Evolutionary conservation across 2,329 filamentous ascomycete genomes (phyloP).

Genomic region (Phoma sp.): DNA sequence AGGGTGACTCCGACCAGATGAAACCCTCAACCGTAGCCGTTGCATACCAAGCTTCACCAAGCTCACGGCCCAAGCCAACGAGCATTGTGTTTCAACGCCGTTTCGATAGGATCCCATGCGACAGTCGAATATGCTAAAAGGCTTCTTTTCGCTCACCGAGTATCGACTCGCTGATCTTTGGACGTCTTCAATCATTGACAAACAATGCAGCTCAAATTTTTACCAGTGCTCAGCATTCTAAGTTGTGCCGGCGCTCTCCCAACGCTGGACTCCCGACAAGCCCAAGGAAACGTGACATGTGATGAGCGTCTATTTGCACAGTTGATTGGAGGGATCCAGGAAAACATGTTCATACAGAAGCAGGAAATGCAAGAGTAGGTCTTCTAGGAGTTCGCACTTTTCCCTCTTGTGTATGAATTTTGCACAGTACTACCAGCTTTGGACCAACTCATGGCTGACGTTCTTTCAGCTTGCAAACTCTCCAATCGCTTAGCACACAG

Average conservation of each 20-base stretch:
- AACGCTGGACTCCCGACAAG: background rate
- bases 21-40: background rate
- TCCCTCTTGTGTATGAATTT: too few relatives aligned
- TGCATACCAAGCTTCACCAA: conserved; percentile 16
- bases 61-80: conserved; percentile 3
- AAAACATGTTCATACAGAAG: conserved; percentile 29
- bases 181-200: background rate
- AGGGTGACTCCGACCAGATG: background rate
- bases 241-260: background rate
- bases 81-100: conserved; percentile 8
- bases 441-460: background rate
- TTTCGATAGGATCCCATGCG: background rate
- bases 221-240: background rate
- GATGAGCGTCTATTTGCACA: conserved; percentile 2
- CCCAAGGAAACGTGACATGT: background rate
- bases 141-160: background rate
- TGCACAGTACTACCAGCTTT: background rate
- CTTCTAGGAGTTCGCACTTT: too few relatives aligned
- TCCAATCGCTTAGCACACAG: conserved; percentile 11
- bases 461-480: conserved; percentile 3
- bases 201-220: background rate
- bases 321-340: conserved; percentile 24
- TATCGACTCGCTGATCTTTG: background rate
- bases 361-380: conserved; percentile 27
- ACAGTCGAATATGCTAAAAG: background rate